phyloP scores from a whole-genome alignment of 371 early-diverging fungal genomes.

The Chytridium lagenaria region DNA sequence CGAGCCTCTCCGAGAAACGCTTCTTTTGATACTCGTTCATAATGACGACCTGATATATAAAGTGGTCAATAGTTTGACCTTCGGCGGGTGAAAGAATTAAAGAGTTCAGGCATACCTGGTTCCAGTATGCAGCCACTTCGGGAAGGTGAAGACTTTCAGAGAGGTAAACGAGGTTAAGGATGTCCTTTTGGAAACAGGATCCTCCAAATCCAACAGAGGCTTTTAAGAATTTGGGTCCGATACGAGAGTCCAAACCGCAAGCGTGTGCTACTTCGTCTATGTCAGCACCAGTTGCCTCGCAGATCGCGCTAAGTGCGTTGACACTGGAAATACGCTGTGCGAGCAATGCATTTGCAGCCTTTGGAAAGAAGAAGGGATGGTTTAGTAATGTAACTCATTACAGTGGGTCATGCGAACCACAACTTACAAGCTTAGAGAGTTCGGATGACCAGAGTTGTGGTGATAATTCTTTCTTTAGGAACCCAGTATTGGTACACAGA shows the following conservation, averaged over 20 bases:
- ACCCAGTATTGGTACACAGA: conserved; percentile 78
- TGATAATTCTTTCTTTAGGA: conserved; percentile 83
- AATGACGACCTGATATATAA: conserved; percentile 76
- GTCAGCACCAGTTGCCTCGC: conserved; percentile 95
- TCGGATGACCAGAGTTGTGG: conserved; percentile 96
- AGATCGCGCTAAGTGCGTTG: conserved; percentile 90
- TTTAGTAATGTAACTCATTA: neutral
- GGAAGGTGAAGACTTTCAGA: conserved; percentile 81
- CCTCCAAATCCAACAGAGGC: conserved; percentile 95
- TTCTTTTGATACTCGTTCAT: conserved; percentile 94
- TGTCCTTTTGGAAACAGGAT: conserved; percentile 96
- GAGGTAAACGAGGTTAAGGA: conserved; percentile 89
- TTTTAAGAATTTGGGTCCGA: conserved; percentile 92
- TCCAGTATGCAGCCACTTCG: conserved; percentile 95
- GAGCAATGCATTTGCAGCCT: conserved; percentile 94
- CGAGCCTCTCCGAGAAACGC: conserved; percentile 79
- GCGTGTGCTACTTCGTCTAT: conserved; percentile 95
- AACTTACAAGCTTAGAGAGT: conserved; percentile 82
- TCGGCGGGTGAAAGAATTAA: neutral
- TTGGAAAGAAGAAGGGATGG: conserved; percentile 13
- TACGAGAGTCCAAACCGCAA: conserved; percentile 85
- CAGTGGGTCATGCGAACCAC: neutral
- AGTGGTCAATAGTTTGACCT: too few species aligned
- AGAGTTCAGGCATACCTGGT: conserved; percentile 52
- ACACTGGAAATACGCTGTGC: conserved; percentile 96